A percentile compares a stretch with the other conserved stretches of the same genome.
Conservation (phyloP, 169 alveolate species). For the Cryptosporidium xiaoi region DNA sequence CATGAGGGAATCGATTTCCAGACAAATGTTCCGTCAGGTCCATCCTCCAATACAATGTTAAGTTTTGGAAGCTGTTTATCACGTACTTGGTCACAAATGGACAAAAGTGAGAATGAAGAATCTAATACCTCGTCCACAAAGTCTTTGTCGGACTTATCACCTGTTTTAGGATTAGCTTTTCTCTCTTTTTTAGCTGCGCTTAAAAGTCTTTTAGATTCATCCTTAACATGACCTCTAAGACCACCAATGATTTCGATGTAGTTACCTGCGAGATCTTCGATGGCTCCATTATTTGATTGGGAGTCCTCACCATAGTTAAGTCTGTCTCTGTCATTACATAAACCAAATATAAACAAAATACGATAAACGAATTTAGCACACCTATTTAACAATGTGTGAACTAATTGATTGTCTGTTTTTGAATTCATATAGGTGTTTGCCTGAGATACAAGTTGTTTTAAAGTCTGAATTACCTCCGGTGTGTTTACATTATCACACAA, state of each 20-base stretch:
- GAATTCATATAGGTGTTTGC: conserved; percentile 80
- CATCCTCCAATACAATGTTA: conserved; percentile 93
- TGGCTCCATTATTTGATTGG: conserved; percentile 2
- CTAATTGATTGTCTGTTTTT: conserved; percentile 68
- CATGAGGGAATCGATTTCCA: conserved; percentile 31
- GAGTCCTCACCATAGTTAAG: conserved; percentile 61
- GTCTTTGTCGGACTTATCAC: conserved; percentile 47
- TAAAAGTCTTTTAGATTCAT: conserved; percentile 76
- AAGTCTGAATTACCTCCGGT: conserved; percentile 84
- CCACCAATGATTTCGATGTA: conserved; percentile 77
- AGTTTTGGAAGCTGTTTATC: conserved; percentile 90
- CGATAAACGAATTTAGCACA: conserved; percentile 76
- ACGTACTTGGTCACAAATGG: conserved; percentile 91
- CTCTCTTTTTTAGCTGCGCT: conserved; percentile 77
- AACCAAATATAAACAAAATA: conserved; percentile 81
- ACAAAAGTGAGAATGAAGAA: conserved; percentile 81
- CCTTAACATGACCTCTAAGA: conserved; percentile 76
- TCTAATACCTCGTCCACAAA: conserved; percentile 81
- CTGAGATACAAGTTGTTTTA: conserved; percentile 80
- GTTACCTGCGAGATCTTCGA: conserved; percentile 67
- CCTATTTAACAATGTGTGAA: conserved; percentile 72
- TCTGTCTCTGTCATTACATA: conserved; percentile 76
- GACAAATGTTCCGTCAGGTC: conserved; percentile 86
- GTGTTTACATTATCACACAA: conserved; percentile 90
- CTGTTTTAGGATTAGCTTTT: conserved; percentile 76